These are phyloP conservation scores for Aspergillus conjunctus DNA, from an alignment of 495 filamentous ascomycete species.

Conservation along the genomic window DNA sequence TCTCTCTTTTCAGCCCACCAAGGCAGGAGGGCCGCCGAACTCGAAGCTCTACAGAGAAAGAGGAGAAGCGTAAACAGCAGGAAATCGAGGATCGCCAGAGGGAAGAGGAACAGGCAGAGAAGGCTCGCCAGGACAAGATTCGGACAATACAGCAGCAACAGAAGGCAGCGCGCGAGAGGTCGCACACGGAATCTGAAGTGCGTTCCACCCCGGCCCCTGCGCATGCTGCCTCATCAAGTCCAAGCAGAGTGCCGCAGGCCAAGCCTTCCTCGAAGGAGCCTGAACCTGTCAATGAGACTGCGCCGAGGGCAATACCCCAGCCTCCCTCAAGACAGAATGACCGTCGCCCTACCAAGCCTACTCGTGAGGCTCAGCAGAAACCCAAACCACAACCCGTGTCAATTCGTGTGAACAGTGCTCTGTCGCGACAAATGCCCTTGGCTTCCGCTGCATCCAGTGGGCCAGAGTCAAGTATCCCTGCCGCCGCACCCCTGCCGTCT, in stretches of 20 bases:
- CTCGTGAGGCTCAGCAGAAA: slow-evolving; percentile 66
- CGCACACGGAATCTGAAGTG: slow-evolving; percentile 39
- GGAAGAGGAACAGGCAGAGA: slow-evolving; percentile 60
- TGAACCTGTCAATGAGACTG: slow-evolving; percentile 38
- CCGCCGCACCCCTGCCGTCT: slow-evolving; percentile 43
- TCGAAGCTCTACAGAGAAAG: slow-evolving; percentile 73
- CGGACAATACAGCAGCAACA: slow-evolving; percentile 46
- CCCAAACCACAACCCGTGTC: slow-evolving; percentile 74
- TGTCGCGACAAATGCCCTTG: slow-evolving; percentile 68
- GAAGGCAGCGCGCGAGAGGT: slow-evolving; percentile 38
- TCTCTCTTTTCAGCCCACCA: slow-evolving; percentile 34
- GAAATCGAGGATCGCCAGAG: slow-evolving; percentile 60
- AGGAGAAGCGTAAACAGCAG: slow-evolving; percentile 65
- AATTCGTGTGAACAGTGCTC: slow-evolving; percentile 72
- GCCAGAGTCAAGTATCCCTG: slow-evolving; percentile 58
- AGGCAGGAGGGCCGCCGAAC: slow-evolving; percentile 60
- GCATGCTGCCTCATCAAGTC: slow-evolving; percentile 24
- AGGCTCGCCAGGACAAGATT: slow-evolving; percentile 65
- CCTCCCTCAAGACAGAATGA: slow-evolving; percentile 59
- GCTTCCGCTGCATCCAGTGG: slow-evolving; percentile 60
- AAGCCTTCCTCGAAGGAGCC: slow-evolving; percentile 51
- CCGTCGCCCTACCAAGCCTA: slow-evolving; percentile 68
- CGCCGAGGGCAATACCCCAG: slow-evolving; percentile 45
- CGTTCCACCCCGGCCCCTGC: slow-evolving; percentile 30
- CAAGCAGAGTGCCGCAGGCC: slow-evolving; percentile 48